Conservation (phyloP, 179 eudicot genomes). For the Vitellaria paradoxa region DNA sequence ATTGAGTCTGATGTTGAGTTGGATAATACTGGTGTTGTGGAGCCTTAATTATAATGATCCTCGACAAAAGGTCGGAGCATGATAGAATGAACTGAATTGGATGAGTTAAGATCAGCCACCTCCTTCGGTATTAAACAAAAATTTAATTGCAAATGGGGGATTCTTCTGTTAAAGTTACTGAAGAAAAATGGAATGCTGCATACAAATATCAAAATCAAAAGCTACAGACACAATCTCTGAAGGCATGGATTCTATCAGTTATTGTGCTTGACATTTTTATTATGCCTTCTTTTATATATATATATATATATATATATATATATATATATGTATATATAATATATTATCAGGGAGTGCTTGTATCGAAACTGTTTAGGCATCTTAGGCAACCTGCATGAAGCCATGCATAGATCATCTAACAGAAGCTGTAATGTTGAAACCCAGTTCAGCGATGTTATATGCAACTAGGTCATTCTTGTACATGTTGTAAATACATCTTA, state of each 20-base stretch:
- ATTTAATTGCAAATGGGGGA: slow-evolving; percentile 64
- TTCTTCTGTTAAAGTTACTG: slow-evolving; percentile 66
- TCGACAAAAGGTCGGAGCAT: slow-evolving; percentile 71
- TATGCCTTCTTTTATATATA: neutral
- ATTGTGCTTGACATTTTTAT: neutral
- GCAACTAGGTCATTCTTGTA: slow-evolving; percentile 55
- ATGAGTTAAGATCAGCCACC: neutral
- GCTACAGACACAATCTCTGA: slow-evolving; percentile 62
- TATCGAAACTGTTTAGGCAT: neutral
- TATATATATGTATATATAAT: too few relatives aligned
- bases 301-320: too few relatives aligned
- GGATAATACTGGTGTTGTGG: slow-evolving; percentile 61
- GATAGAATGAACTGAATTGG: neutral
- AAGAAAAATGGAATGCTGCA: slow-evolving; percentile 68
- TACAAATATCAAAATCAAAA: slow-evolving; percentile 54
- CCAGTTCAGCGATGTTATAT: slow-evolving; percentile 69
- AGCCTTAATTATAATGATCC: slow-evolving; percentile 87
- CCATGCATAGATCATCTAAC: slow-evolving; percentile 72
- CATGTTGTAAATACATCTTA: neutral
- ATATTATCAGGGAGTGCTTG: neutral
- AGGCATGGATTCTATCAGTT: slow-evolving; percentile 45
- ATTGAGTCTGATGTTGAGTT: slow-evolving; percentile 85
- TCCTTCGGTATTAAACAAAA: slow-evolving; percentile 3
- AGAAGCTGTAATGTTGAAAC: slow-evolving; percentile 71
- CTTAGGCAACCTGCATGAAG: slow-evolving; percentile 67